A percentile compares a stretch with the other conserved stretches of the same genome.
Conservation (phyloP, 306 rosid genomes). For the Glycyrrhiza uralensis region DNA sequence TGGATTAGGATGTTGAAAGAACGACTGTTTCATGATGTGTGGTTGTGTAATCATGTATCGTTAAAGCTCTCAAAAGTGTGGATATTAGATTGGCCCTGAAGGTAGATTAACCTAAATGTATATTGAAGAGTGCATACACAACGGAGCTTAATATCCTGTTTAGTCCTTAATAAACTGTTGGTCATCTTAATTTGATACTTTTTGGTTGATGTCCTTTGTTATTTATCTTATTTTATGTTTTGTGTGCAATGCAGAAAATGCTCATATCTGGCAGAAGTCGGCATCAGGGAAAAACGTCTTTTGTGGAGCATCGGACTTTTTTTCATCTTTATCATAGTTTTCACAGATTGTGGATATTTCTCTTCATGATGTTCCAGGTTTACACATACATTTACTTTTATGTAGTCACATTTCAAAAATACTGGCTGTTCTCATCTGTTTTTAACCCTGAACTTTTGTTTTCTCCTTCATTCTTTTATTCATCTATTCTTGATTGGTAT, state of each 20-base stretch:
- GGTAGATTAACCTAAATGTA: not conserved
- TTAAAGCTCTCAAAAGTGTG: not conserved
- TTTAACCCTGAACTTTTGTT: not conserved
- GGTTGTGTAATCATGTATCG: not conserved
- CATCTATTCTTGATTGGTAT: not conserved
- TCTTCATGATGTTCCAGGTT: slow-evolving; percentile 98
- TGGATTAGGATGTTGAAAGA: not conserved
- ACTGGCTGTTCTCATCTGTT: not conserved
- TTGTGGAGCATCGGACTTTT: slow-evolving; percentile 96
- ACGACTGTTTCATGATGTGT: not conserved
- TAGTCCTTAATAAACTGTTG: not conserved
- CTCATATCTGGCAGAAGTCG: slow-evolving; percentile 50
- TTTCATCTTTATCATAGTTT: slow-evolving; percentile 94
- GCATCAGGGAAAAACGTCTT: slow-evolving; percentile 83
- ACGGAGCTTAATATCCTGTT: not conserved
- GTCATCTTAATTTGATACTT: slow-evolving; percentile 2
- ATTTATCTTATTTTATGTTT: slow-evolving; percentile 6
- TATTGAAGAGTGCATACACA: not conserved
- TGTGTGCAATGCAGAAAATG: slow-evolving; percentile 45
- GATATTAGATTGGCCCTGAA: not conserved
- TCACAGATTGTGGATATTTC: slow-evolving; percentile 94
- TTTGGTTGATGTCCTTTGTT: not conserved
- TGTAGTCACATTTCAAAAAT: not conserved
- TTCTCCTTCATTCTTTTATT: not conserved
- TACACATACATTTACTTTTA: not conserved